Conservation (phyloP, 495 filamentous ascomycete species). For the Neurospora discreta region DNA sequence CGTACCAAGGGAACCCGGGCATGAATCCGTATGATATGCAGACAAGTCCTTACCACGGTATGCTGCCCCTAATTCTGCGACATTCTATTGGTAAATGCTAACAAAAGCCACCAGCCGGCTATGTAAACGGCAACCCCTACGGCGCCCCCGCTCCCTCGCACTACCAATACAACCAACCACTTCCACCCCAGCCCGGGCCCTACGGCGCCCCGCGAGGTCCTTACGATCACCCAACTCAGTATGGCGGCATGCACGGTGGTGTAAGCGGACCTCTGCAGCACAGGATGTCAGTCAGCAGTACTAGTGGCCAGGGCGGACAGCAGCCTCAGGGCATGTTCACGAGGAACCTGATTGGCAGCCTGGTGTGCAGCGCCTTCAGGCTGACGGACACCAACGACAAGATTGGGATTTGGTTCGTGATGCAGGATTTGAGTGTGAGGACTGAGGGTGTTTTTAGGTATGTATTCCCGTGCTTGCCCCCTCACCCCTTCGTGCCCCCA, state of each 20-base stretch:
- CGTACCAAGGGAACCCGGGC: constrained; percentile 8
- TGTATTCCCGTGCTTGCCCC: constrained; percentile 7
- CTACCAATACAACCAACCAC: constrained; percentile 15
- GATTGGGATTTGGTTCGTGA: constrained; percentile 91
- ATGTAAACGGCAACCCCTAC: constrained; percentile 9
- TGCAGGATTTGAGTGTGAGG: constrained; percentile 89
- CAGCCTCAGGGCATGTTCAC: constrained; percentile 84
- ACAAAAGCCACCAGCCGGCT: constrained; percentile 1
- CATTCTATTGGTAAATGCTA: neutral
- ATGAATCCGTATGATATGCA: constrained; percentile 18
- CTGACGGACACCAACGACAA: constrained; percentile 73
- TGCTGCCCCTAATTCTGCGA: neutral
- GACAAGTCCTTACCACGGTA: constrained; percentile 13
- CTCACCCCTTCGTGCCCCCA: neutral
- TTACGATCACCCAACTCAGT: constrained; percentile 9
- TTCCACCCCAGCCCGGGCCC: constrained; percentile 7
- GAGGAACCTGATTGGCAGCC: constrained; percentile 85
- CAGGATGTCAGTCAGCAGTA: constrained; percentile 25
- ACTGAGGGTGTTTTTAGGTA: constrained; percentile 89
- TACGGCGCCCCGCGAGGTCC: constrained; percentile 14
- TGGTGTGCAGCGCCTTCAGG: constrained; percentile 82
- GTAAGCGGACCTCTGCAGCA: constrained; percentile 2
- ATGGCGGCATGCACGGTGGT: constrained; percentile 1
- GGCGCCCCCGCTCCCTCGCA: constrained; percentile 17
- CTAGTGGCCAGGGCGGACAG: constrained; percentile 5